Percentiles rank a stretch among this genome's conserved stretches.
phyloP scores from a whole-genome alignment of 805 yeast species.

The Saccharomycodes ludwigii region DNA sequence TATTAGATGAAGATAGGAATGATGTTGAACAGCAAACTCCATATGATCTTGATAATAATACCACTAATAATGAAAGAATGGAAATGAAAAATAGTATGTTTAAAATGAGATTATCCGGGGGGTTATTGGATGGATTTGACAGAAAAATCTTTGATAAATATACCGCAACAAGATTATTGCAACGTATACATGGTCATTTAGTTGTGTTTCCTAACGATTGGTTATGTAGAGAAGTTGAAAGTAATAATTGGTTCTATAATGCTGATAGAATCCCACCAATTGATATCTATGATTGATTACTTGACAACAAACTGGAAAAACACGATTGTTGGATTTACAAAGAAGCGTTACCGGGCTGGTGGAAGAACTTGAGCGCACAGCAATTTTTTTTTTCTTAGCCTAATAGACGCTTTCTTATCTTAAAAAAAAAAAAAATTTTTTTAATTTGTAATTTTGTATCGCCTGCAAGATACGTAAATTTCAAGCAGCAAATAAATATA shows the following conservation, averaged over 20 bases:
- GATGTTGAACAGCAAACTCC: too few species aligned
- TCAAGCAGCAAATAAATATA: too few species aligned
- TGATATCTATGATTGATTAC: slow-evolving; percentile 65
- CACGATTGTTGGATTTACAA: too few species aligned
- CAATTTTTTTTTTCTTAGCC: too few species aligned
- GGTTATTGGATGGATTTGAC: slow-evolving; percentile 19
- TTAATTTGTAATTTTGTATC: too few species aligned
- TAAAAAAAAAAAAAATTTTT: too few species aligned
- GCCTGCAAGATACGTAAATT: too few species aligned
- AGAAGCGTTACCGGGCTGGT: too few species aligned
- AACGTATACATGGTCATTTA: slow-evolving; percentile 71
- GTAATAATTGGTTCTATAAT: slow-evolving; percentile 90
- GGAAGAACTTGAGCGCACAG: too few species aligned
- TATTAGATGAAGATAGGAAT: not conserved
- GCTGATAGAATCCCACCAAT: slow-evolving; percentile 91
- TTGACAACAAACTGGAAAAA: too few species aligned
- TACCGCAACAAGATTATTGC: slow-evolving; percentile 62
- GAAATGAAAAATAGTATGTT: slow-evolving; percentile 13
- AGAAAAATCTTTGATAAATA: slow-evolving; percentile 55
- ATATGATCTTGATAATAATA: not conserved
- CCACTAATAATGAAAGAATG: slow-evolving; percentile 1
- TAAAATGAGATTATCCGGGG: slow-evolving; percentile 20
- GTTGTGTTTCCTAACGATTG: slow-evolving; percentile 90
- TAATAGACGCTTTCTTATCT: too few species aligned
- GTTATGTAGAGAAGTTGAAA: slow-evolving; percentile 76